phyloP scores from a whole-genome alignment of 352 stramenopile species.

The Heterotrichella gracilis region DNA sequence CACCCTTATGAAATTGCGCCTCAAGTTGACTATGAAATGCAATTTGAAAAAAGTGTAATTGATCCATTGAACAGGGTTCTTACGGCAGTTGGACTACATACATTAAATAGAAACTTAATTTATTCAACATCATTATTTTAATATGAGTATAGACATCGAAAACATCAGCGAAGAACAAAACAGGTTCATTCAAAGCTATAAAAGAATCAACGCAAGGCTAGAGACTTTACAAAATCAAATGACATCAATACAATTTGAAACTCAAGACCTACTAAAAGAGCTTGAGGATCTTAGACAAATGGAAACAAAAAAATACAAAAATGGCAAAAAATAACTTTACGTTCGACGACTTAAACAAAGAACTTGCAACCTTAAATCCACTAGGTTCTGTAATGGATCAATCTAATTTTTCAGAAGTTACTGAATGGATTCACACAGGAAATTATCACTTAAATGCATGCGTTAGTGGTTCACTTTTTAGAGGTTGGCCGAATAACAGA shows the following conservation, averaged over 20 bases:
- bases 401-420: neutral
- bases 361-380: too few species aligned
- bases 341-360: too few species aligned
- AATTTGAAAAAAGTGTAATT: constrained; percentile 4
- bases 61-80: neutral
- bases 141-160: too few species aligned
- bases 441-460: neutral
- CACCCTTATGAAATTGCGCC: neutral
- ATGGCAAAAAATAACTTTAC: too few species aligned
- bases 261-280: too few species aligned
- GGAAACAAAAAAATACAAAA: too few species aligned
- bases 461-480: neutral
- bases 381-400: neutral
- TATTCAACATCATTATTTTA: neutral
- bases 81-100: neutral
- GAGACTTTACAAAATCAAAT: too few species aligned
- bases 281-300: too few species aligned
- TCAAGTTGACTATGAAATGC: neutral
- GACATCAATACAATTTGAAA: too few species aligned
- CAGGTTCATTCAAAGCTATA: too few species aligned
- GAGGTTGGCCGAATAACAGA: neutral
- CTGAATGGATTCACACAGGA: neutral
- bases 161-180: too few species aligned
- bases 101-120: neutral
- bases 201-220: too few species aligned